A percentile compares a stretch with the other conserved stretches of the same genome.
Conservation (phyloP, 208 protist genomes). For the Crithidia expoeki region DNA sequence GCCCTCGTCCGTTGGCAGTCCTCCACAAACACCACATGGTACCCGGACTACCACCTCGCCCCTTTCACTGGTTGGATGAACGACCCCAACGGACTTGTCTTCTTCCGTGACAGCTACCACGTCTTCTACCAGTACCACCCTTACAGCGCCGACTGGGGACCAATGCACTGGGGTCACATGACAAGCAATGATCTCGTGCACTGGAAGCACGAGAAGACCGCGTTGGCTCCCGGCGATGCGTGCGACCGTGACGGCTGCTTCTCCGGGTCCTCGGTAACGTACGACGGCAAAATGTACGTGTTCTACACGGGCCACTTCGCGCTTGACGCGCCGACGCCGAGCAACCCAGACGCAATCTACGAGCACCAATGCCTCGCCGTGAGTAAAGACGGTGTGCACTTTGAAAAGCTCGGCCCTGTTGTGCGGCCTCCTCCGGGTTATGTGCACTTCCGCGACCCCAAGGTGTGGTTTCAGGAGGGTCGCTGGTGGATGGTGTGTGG, state of each 20-base stretch:
- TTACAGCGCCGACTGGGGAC: slow-evolving; percentile 49
- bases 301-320: slow-evolving; percentile 64
- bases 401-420: slow-evolving; percentile 42
- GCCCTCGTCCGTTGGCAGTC: slow-evolving; percentile 21
- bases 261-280: slow-evolving; percentile 46
- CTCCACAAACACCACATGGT: slow-evolving; percentile 34
- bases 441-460: slow-evolving; percentile 52
- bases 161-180: slow-evolving; percentile 65
- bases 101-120: slow-evolving; percentile 45
- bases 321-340: slow-evolving; percentile 26
- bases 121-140: slow-evolving; percentile 68
- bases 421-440: slow-evolving; percentile 39
- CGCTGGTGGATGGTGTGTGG: slow-evolving; percentile 55
- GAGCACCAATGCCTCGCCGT: slow-evolving; percentile 64
- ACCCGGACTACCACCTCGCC: slow-evolving; percentile 51
- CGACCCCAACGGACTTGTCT: slow-evolving; percentile 43
- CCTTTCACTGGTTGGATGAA: slow-evolving; percentile 55
- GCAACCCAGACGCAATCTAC: slow-evolving; percentile 36
- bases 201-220: slow-evolving; percentile 46
- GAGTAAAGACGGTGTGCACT: slow-evolving; percentile 44
- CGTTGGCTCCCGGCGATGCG: slow-evolving; percentile 45
- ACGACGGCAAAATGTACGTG: slow-evolving; percentile 47
- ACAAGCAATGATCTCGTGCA: slow-evolving; percentile 53
- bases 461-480: slow-evolving; percentile 43
- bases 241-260: slow-evolving; percentile 64